A percentile compares a stretch with the other conserved stretches of the same genome.
These are phyloP conservation scores for Xylaria sp. DNA, from an alignment of 2,329 filamentous ascomycete genomes.

Conservation along the genomic window DNA sequence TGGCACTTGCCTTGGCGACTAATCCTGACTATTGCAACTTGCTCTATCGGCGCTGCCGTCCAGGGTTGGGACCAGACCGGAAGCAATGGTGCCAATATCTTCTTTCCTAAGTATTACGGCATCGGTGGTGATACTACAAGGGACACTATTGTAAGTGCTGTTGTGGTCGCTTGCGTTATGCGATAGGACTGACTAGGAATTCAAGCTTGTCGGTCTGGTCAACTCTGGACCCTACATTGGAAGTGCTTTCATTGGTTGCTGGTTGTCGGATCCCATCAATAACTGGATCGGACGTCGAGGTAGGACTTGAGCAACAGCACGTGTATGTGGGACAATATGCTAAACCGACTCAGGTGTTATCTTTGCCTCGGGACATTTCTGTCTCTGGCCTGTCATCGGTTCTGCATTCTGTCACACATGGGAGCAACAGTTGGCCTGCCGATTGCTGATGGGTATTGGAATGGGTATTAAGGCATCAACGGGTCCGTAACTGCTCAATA, in stretches of 20 bases:
- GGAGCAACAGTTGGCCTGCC: slow-evolving; percentile 70
- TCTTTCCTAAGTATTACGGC: slow-evolving; percentile 58
- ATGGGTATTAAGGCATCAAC: slow-evolving; percentile 75
- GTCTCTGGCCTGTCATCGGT: slow-evolving; percentile 70
- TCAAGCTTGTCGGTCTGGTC: slow-evolving; percentile 57
- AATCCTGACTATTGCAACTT: slow-evolving; percentile 68
- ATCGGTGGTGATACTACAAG: slow-evolving; percentile 42
- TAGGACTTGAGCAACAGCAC: not conserved
- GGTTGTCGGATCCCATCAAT: slow-evolving; percentile 63
- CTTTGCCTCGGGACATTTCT: slow-evolving; percentile 75
- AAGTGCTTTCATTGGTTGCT: slow-evolving; percentile 56
- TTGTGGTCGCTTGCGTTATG: slow-evolving; percentile 6
- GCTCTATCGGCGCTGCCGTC: slow-evolving; percentile 71
- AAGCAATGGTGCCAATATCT: slow-evolving; percentile 64
- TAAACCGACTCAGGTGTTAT: slow-evolving; percentile 68
- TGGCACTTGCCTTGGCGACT: slow-evolving; percentile 66
- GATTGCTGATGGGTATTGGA: slow-evolving; percentile 75
- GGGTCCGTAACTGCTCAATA: slow-evolving; percentile 35
- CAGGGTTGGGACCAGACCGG: slow-evolving; percentile 72
- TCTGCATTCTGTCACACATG: slow-evolving; percentile 72
- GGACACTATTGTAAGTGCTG: slow-evolving; percentile 40
- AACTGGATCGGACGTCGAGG: slow-evolving; percentile 62
- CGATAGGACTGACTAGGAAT: slow-evolving; percentile 13
- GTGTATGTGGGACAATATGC: not conserved
- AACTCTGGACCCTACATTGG: slow-evolving; percentile 52